Percentiles rank a stretch among this genome's conserved stretches.
phyloP scores from a whole-genome alignment of 805 yeast genomes.

The Saccharomycopsis microspora region DNA sequence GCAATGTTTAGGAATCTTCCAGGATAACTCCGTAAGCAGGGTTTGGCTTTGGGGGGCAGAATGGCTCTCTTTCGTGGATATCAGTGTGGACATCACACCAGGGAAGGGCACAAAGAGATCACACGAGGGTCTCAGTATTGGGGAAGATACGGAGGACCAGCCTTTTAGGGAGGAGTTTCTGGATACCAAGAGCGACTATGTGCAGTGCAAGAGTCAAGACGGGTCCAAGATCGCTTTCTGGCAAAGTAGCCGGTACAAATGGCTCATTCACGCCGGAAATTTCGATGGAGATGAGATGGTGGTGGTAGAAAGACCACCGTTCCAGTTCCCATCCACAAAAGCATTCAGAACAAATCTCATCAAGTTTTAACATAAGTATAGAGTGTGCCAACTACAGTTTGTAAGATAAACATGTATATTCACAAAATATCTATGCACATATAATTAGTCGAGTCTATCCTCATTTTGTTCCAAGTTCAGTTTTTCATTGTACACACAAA shows the following conservation, averaged over 20 bases:
- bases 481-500: constrained; percentile 32
- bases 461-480: not conserved
- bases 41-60: constrained; percentile 84
- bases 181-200: no score
- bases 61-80: constrained; percentile 59
- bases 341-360: constrained; percentile 39
- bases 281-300: constrained; percentile 48
- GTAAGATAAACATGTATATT: not conserved
- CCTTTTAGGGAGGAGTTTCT: no score
- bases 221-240: constrained; percentile 38
- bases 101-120: constrained; percentile 25
- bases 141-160: constrained; percentile 26
- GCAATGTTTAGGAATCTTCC: constrained; percentile 37
- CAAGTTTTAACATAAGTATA: constrained; percentile 1
- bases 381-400: not conserved
- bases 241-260: constrained; percentile 65
- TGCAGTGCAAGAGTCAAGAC: no score
- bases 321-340: constrained; percentile 36
- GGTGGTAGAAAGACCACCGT: constrained; percentile 67
- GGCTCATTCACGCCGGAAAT: constrained; percentile 50
- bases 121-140: constrained; percentile 33
- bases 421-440: not conserved
- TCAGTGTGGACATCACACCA: constrained; percentile 27
- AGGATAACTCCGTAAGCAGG: constrained; percentile 30
- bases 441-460: not conserved